Evolutionary conservation across 1,139 yeast genomes (phyloP).

Genomic region (Zhuliangozyma blackwelliae): DNA sequence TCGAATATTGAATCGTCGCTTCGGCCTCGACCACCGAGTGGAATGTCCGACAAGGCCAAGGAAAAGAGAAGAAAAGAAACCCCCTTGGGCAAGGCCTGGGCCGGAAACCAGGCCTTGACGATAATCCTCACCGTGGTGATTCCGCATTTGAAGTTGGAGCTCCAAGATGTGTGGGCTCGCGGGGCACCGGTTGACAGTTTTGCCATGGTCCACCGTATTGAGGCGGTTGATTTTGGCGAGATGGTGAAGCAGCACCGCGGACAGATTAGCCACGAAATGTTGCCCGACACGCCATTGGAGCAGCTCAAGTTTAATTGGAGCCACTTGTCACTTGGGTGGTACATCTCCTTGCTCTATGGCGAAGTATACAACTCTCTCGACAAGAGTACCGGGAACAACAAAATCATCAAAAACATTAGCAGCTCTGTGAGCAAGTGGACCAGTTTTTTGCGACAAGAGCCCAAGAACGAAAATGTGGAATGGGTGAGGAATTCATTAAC

Average conservation of each 20-base stretch:
- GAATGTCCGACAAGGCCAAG: constrained; percentile 57
- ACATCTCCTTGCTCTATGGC: constrained; percentile 64
- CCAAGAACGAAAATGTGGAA: constrained; percentile 6
- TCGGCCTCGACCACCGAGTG: constrained; percentile 49
- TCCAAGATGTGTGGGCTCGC: constrained; percentile 32
- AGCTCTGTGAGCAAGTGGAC: constrained; percentile 47
- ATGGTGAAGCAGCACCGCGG: constrained; percentile 17
- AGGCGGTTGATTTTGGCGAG: constrained; percentile 23
- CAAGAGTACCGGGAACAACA: constrained; percentile 4
- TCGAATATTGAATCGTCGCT: constrained; percentile 26
- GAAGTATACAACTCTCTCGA: constrained; percentile 50
- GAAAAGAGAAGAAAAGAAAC: constrained; percentile 55
- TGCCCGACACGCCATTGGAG: constrained; percentile 39
- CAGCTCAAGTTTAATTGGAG: constrained; percentile 60
- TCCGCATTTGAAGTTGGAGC: constrained; percentile 32
- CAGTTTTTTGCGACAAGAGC: constrained; percentile 17
- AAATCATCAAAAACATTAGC: constrained; percentile 31
- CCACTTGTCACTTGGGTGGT: constrained; percentile 69
- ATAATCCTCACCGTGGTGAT: constrained; percentile 42
- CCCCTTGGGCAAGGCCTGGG: constrained; percentile 53
- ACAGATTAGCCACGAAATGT: constrained; percentile 29
- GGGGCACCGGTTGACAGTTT: constrained; percentile 24
- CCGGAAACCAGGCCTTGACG: constrained; percentile 51
- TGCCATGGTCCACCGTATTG: constrained; percentile 38
- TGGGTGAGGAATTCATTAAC: constrained; percentile 27